phyloP scores from a whole-genome alignment of 2,329 filamentous ascomycete species.

The Coniella lustricola region DNA sequence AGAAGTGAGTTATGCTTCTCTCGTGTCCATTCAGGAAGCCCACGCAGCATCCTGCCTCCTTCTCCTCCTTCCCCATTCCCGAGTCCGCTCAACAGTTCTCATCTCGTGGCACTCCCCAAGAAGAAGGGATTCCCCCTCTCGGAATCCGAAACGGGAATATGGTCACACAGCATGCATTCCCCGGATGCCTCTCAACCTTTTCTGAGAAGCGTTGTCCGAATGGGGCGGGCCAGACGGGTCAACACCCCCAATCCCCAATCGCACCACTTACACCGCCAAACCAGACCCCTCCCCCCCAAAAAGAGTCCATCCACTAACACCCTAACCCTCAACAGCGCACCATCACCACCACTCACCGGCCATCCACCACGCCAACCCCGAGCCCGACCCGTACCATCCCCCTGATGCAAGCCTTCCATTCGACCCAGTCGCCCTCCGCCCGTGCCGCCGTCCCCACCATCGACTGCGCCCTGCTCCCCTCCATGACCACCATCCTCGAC shows the following conservation, averaged over 20 bases:
- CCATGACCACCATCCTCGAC: conserved; percentile 25
- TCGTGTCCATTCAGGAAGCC: not conserved
- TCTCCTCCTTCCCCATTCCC: not conserved
- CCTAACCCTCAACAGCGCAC: conserved; percentile 26
- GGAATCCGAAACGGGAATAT: no score
- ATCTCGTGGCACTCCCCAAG: no score
- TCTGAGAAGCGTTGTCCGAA: no score
- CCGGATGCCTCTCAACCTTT: no score
- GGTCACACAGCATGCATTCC: no score
- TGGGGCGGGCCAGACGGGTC: no score
- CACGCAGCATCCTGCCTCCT: not conserved
- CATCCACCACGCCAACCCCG: conserved; percentile 23
- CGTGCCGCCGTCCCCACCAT: conserved; percentile 32
- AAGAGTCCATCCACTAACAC: conserved; percentile 12
- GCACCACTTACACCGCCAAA: not conserved
- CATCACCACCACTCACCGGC: conserved; percentile 42
- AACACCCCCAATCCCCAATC: no score
- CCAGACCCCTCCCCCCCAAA: not conserved
- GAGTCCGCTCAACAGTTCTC: no score
- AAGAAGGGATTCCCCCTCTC: not conserved
- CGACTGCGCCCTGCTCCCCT: conserved; percentile 48
- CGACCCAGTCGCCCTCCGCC: conserved; percentile 34
- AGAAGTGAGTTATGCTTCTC: conserved; percentile 5
- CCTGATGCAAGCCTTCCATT: conserved; percentile 58
- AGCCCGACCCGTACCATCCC: conserved; percentile 41